A percentile compares a stretch with the other conserved stretches of the same genome.
These are phyloP conservation scores for Tulasnella sp. DNA, from an alignment of 768 basidiomycete species.

Conservation along the genomic window DNA sequence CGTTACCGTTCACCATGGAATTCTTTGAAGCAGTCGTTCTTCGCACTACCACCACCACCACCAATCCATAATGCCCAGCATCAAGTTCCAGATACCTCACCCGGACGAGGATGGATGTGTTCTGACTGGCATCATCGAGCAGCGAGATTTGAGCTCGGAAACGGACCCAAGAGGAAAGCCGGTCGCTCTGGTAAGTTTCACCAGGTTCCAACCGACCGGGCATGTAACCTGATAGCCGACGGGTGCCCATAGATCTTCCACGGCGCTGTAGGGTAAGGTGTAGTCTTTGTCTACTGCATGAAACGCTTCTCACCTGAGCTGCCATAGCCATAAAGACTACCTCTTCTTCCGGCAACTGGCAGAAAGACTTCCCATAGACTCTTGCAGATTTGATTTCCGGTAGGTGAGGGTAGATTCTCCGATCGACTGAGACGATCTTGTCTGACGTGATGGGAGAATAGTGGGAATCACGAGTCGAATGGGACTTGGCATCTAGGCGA, in stretches of 20 bases:
- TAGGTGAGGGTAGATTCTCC: slow-evolving; percentile 21
- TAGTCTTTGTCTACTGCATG: neutral
- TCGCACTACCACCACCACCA: neutral
- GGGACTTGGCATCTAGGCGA: slow-evolving; percentile 50
- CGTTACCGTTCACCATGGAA: too few species aligned
- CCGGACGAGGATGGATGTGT: neutral
- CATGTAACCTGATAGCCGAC: neutral
- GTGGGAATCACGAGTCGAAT: slow-evolving; percentile 70
- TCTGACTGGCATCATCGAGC: neutral
- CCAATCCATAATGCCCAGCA: neutral
- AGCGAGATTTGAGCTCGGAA: neutral
- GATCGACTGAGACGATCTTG: neutral
- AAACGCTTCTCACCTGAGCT: neutral
- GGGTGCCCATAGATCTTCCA: slow-evolving; percentile 49
- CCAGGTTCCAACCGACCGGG: neutral
- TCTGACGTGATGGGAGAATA: slow-evolving; percentile 22
- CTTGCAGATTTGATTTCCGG: slow-evolving; percentile 83
- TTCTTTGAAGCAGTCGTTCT: too few species aligned
- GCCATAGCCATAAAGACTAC: slow-evolving; percentile 71
- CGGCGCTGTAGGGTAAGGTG: slow-evolving; percentile 59
- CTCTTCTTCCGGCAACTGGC: slow-evolving; percentile 68
- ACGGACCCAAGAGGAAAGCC: neutral
- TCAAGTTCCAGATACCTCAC: neutral
- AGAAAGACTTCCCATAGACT: slow-evolving; percentile 53
- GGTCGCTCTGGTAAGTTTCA: neutral